Conservation (phyloP, 495 filamentous ascomycete species). For the Neurospora sp. region DNA sequence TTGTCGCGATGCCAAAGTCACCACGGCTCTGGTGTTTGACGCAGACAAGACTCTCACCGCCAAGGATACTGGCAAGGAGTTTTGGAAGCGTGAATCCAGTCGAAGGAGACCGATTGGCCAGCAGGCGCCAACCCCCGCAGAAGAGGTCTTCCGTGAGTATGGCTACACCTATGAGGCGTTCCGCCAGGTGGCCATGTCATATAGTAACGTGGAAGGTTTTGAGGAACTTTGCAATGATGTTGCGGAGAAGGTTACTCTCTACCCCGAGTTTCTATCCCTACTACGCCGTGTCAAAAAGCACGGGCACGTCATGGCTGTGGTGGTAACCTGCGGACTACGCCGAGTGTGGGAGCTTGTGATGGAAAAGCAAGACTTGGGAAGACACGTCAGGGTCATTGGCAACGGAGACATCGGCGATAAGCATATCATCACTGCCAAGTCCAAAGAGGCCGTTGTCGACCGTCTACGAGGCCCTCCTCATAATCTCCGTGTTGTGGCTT, state of each 20-base stretch:
- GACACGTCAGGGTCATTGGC: constrained; percentile 43
- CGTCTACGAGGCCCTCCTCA: constrained; percentile 24
- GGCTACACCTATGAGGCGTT: constrained; percentile 49
- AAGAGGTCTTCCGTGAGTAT: constrained; percentile 39
- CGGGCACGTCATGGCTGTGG: constrained; percentile 37
- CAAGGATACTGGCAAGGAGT: constrained; percentile 44
- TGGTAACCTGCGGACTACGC: constrained; percentile 49
- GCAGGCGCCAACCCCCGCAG: constrained; percentile 23
- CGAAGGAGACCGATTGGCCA: neutral
- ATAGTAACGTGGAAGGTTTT: constrained; percentile 44
- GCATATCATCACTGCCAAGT: constrained; percentile 40
- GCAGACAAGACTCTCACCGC: constrained; percentile 48
- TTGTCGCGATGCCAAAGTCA: neutral
- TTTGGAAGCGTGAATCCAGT: constrained; percentile 32
- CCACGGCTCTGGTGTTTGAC: constrained; percentile 45
- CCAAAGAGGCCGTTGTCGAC: constrained; percentile 42
- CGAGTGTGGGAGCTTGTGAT: constrained; percentile 50
- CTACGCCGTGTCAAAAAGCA: constrained; percentile 27
- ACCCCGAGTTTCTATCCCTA: constrained; percentile 40
- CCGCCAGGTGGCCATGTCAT: constrained; percentile 45
- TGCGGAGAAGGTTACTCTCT: constrained; percentile 33
- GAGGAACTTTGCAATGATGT: constrained; percentile 38
- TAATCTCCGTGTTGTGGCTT: constrained; percentile 42
- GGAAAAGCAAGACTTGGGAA: constrained; percentile 31
- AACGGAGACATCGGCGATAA: constrained; percentile 41